Evolutionary conservation across 352 stramenopile species (phyloP).

Genomic region (Saprolegnia parasitica): DNA sequence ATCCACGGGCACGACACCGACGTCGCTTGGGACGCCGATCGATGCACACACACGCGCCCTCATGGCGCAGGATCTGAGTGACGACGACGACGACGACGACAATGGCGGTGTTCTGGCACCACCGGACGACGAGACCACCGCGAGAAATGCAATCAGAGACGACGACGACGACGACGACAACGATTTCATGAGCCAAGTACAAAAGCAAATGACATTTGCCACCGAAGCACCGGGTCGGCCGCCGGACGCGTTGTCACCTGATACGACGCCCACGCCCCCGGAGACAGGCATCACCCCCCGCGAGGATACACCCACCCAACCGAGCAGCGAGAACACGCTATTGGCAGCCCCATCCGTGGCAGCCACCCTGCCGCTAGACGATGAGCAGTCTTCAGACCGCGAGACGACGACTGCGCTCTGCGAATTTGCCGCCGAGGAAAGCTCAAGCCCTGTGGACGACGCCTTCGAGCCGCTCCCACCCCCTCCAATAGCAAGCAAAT

Average conservation of each 20-base stretch:
- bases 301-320: too few species aligned
- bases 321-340: too few species aligned
- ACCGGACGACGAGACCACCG: neutral
- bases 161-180: constrained; percentile 8
- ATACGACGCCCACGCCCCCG: too few species aligned
- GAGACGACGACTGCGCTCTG: too few species aligned
- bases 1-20: neutral
- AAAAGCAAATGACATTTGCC: neutral
- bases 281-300: too few species aligned
- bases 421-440: too few species aligned
- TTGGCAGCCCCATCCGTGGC: too few species aligned
- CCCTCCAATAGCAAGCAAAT: too few species aligned
- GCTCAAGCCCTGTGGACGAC: too few species aligned
- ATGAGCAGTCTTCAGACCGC: too few species aligned
- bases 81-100: neutral
- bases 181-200: constrained; percentile 6
- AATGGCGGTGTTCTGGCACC: neutral
- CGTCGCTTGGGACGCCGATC: neutral
- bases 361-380: too few species aligned
- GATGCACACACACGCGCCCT: neutral
- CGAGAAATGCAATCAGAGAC: neutral
- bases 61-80: neutral
- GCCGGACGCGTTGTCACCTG: neutral
- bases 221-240: neutral
- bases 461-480: too few species aligned